Evolutionary conservation across 306 rosid species (phyloP).

Genomic region (Hippophae rhamnoides): DNA sequence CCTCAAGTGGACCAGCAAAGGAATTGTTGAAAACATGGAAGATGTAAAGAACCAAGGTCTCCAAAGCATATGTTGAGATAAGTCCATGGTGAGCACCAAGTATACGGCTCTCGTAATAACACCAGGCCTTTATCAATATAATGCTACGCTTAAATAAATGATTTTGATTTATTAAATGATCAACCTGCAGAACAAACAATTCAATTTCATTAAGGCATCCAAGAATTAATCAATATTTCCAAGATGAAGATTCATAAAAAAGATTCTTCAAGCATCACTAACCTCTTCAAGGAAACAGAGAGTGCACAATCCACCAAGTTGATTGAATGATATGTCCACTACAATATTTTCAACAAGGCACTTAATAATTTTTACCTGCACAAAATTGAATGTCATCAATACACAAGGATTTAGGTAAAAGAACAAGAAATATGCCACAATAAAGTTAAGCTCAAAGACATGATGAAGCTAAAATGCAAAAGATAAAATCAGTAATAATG

Average conservation of each 20-base stretch:
- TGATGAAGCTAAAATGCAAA: background rate
- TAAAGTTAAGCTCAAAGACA: background rate
- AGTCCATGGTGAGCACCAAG: conserved; percentile 99
- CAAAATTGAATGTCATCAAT: conserved; percentile 2
- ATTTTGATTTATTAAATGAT: conserved; percentile 67
- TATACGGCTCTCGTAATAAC: conserved; percentile 98
- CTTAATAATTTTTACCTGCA: conserved; percentile 87
- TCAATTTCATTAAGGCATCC: conserved; percentile 16
- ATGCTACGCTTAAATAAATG: conserved; percentile 98
- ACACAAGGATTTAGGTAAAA: conserved; percentile 7
- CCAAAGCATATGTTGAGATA: conserved; percentile 93
- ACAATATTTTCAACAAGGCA: conserved; percentile 98
- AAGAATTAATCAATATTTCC: conserved; percentile 5
- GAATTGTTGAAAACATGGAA: conserved; percentile 93
- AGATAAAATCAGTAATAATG: background rate
- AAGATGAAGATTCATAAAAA: conserved; percentile 11
- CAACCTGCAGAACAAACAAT: conserved; percentile 54
- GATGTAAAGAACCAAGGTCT: conserved; percentile 96
- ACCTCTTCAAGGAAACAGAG: conserved; percentile 99
- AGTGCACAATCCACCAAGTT: conserved; percentile 97
- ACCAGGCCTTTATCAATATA: conserved; percentile 97
- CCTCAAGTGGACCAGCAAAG: conserved; percentile 99
- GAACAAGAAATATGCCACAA: background rate
- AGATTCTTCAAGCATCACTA: conserved; percentile 19
- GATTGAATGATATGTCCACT: conserved; percentile 95